phyloP scores from a whole-genome alignment of 192 early-diverging fungal species.

The Coemansia sp. region DNA sequence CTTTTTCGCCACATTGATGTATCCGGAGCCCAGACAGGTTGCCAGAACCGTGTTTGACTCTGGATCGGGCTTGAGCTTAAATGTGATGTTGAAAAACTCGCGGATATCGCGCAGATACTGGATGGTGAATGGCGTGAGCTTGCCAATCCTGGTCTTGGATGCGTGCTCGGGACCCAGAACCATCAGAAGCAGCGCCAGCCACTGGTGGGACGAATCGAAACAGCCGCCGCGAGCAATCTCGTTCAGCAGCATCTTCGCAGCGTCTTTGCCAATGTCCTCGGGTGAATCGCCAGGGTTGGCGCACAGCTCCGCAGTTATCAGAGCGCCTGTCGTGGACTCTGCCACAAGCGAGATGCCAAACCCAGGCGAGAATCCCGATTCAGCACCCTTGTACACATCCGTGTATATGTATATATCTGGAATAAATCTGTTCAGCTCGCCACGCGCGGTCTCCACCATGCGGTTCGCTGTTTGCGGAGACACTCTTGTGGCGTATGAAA shows the following conservation, averaged over 20 bases:
- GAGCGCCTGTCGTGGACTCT: constrained; percentile 80
- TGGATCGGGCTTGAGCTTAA: constrained; percentile 86
- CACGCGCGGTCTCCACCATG: constrained; percentile 82
- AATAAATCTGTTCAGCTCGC: constrained; percentile 87
- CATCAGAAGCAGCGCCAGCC: constrained; percentile 85
- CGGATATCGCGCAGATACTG: constrained; percentile 90
- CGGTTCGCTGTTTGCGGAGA: constrained; percentile 95
- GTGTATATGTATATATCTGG: constrained; percentile 98
- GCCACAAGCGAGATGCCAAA: constrained; percentile 91
- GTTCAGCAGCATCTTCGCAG: constrained; percentile 73
- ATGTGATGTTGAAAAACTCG: constrained; percentile 85
- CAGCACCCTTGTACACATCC: constrained; percentile 95
- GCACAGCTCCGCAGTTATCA: constrained; percentile 85
- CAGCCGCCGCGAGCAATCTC: constrained; percentile 90
- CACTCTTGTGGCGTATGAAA: constrained; percentile 89
- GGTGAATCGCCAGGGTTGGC: constrained; percentile 80
- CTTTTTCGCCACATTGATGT: constrained; percentile 89
- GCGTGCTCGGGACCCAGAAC: constrained; percentile 91
- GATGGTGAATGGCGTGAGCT: constrained; percentile 86
- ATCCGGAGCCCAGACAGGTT: constrained; percentile 88
- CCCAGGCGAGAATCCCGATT: constrained; percentile 89
- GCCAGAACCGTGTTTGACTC: constrained; percentile 70
- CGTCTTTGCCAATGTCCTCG: constrained; percentile 83
- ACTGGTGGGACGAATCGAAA: constrained; percentile 87
- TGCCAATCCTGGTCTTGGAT: constrained; percentile 81